Evolutionary conservation across 179 eudicot genomes (phyloP).

Genomic region (Silene coronaria): DNA sequence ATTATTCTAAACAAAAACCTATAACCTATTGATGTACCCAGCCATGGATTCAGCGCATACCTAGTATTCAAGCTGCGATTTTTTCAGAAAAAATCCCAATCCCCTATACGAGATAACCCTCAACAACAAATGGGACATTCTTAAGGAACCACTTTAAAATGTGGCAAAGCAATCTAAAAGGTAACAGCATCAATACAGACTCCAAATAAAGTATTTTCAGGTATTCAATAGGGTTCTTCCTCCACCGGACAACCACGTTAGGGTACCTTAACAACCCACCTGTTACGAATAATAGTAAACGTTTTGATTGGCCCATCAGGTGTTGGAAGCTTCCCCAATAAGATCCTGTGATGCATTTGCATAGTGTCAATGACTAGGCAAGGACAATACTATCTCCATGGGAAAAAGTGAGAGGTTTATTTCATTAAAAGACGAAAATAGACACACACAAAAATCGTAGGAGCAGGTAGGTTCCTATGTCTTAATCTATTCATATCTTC

Average conservation of each 20-base stretch:
- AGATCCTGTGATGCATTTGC: conserved; percentile 84
- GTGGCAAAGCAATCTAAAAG: background rate
- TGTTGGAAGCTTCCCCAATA: conserved; percentile 91
- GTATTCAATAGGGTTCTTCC: conserved; percentile 20
- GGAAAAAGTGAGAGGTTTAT: conserved; percentile 24
- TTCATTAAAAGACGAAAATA: conserved; percentile 4
- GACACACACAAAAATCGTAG: background rate
- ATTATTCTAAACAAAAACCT: background rate
- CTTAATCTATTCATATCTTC: conserved; percentile 10
- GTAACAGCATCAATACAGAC: background rate
- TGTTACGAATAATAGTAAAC: conserved; percentile 73
- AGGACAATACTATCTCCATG: conserved; percentile 24
- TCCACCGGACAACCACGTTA: conserved; percentile 31
- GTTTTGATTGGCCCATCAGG: conserved; percentile 78
- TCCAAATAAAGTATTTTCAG: background rate
- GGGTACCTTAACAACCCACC: conserved; percentile 81
- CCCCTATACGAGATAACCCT: conserved; percentile 1
- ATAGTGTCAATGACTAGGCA: conserved; percentile 51
- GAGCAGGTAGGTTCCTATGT: background rate
- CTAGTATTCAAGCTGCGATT: background rate
- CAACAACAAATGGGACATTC: background rate
- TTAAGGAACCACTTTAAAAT: background rate
- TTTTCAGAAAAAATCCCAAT: background rate
- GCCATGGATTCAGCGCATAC: background rate
- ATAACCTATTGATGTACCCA: background rate